phyloP scores from a whole-genome alignment of 225 moss, liverwort and hornwort genomes.

The Climacium dendroides region DNA sequence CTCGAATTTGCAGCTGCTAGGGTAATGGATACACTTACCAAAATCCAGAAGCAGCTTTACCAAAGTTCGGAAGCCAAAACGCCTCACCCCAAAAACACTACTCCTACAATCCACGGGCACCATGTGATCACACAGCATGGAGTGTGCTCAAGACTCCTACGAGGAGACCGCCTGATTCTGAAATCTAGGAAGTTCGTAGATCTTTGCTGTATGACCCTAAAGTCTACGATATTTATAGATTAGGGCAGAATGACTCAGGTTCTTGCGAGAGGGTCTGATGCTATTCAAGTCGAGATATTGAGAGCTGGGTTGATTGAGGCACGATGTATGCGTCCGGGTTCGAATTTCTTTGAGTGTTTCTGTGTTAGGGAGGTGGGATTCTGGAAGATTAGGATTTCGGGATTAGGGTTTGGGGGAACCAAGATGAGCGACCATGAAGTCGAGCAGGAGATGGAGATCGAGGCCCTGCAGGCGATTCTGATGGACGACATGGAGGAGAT shows the following conservation, averaged over 20 bases:
- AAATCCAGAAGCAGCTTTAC: not conserved
- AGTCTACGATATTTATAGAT: not conserved
- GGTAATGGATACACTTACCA: not conserved
- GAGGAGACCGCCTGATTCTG: not conserved
- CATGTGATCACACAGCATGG: not conserved
- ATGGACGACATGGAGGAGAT: constrained; percentile 95
- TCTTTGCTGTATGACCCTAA: not conserved
- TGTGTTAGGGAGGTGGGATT: not conserved
- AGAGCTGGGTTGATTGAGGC: not conserved
- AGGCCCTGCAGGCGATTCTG: constrained; percentile 84
- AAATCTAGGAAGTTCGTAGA: not conserved
- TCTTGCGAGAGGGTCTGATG: not conserved
- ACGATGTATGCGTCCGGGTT: not conserved
- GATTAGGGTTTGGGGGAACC: not conserved
- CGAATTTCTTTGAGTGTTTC: not conserved
- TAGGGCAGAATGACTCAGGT: not conserved
- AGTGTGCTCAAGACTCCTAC: not conserved
- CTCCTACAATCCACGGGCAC: not conserved
- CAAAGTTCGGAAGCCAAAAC: not conserved
- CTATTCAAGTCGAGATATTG: not conserved
- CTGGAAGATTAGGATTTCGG: not conserved
- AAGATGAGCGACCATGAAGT: constrained; percentile 62
- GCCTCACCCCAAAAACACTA: not conserved
- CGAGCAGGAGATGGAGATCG: constrained; percentile 96
- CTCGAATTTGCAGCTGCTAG: not conserved